Percentiles rank a stretch among this genome's conserved stretches.
Evolutionary conservation across 352 stramenopile species (phyloP).

Genomic region (Pythium brachiatum): DNA sequence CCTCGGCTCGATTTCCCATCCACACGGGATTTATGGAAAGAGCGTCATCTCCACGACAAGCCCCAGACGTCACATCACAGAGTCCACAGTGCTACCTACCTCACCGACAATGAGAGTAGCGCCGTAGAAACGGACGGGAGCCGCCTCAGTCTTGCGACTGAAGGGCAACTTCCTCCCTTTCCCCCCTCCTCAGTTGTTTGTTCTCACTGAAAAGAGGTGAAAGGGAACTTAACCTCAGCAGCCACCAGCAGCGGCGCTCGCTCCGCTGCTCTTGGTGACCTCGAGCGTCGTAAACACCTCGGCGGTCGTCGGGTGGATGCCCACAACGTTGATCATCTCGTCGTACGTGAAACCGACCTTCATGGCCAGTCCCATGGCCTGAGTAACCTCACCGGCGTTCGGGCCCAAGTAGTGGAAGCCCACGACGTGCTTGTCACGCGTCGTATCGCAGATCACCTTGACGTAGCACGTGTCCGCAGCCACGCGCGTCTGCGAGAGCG

Average conservation of each 20-base stretch:
- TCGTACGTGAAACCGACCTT: slow-evolving; percentile 94
- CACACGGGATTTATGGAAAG: slow-evolving; percentile 68
- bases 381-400: slow-evolving; percentile 96
- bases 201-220: slow-evolving; percentile 20
- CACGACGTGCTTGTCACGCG: slow-evolving; percentile 86
- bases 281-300: slow-evolving; percentile 95
- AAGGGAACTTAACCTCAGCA: slow-evolving; percentile 93
- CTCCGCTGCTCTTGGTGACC: slow-evolving; percentile 94
- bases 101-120: not conserved
- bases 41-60: slow-evolving; percentile 67
- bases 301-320: slow-evolving; percentile 96
- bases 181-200: not conserved
- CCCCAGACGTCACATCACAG: slow-evolving; percentile 20
- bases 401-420: slow-evolving; percentile 98
- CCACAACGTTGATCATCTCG: slow-evolving; percentile 91
- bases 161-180: slow-evolving; percentile 21
- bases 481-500: slow-evolving; percentile 57
- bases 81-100: not conserved
- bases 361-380: slow-evolving; percentile 93
- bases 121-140: not conserved
- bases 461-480: slow-evolving; percentile 87
- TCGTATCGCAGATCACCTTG: slow-evolving; percentile 95
- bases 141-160: not conserved
- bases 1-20: slow-evolving; percentile 75
- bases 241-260: slow-evolving; percentile 88